Conservation (phyloP, 352 stramenopile species). For the Pythium insidiosum region DNA sequence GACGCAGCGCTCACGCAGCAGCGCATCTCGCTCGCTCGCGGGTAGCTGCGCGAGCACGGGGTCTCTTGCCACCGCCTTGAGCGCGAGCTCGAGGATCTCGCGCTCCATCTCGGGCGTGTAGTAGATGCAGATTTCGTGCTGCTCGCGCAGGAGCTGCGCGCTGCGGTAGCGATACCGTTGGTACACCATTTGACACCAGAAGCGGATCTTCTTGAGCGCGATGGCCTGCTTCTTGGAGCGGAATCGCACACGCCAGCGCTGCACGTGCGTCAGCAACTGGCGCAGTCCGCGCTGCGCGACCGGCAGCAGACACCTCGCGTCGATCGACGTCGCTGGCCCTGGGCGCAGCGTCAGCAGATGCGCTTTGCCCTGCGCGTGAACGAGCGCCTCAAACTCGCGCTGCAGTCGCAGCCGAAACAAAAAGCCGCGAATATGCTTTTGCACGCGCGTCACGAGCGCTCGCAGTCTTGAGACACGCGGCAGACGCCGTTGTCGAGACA, state of each 20-base stretch:
- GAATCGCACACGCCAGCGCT: constrained; percentile 43
- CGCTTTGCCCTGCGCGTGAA: constrained; percentile 31
- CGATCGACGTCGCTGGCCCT: constrained; percentile 17
- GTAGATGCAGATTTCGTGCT: constrained; percentile 72
- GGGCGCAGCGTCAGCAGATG: constrained; percentile 41
- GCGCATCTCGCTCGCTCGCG: constrained; percentile 25
- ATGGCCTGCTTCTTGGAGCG: constrained; percentile 50
- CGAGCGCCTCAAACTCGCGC: constrained; percentile 37
- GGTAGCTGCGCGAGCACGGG: constrained; percentile 57
- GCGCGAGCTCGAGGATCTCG: constrained; percentile 45
- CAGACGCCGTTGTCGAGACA: constrained; percentile 32
- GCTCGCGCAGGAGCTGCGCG: constrained; percentile 34
- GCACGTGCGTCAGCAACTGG: constrained; percentile 39
- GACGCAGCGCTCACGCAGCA: constrained; percentile 38
- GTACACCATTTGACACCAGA: constrained; percentile 72
- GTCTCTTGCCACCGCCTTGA: constrained; percentile 40
- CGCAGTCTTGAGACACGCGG: constrained; percentile 37
- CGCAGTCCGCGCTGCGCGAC: constrained; percentile 33
- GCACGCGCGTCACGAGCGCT: constrained; percentile 36
- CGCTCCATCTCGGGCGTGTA: constrained; percentile 48
- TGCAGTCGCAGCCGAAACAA: constrained; percentile 40
- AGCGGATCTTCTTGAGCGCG: constrained; percentile 67
- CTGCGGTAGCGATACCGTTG: constrained; percentile 50
- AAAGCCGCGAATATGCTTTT: constrained; percentile 52
- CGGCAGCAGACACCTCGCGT: constrained; percentile 18